Percentiles rank a stretch among this genome's conserved stretches.
Conservation (phyloP, 2,329 filamentous ascomycete species). For the Magnaporthales sp. region DNA sequence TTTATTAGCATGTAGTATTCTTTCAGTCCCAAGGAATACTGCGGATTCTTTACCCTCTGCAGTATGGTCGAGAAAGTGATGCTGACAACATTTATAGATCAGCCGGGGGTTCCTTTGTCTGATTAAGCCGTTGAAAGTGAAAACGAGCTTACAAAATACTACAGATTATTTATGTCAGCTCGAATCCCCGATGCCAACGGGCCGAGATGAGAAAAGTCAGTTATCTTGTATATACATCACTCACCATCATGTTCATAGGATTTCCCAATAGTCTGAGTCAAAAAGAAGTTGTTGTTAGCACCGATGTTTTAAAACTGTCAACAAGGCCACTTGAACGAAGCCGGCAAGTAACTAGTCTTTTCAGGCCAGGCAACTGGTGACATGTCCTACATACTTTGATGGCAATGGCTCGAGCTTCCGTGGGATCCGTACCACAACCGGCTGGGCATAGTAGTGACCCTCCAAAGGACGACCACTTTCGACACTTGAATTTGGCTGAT, state of each 20-base stretch:
- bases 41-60: conserved; percentile 31
- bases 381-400: conserved; percentile 19
- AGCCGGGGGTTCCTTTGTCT: background rate
- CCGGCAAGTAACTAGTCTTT: background rate
- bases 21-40: no score
- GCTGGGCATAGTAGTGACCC: conserved; percentile 58
- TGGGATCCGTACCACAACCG: conserved; percentile 52
- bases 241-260: conserved; percentile 66
- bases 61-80: conserved; percentile 70
- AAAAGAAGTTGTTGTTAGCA: background rate
- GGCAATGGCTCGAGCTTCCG: conserved; percentile 39
- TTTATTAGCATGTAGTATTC: background rate
- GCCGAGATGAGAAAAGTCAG: background rate
- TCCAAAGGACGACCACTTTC: conserved; percentile 30
- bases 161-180: background rate
- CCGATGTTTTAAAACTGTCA: no score
- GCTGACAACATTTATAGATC: conserved; percentile 13
- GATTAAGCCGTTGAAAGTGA: background rate
- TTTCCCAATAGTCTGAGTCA: conserved; percentile 47
- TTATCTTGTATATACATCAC: background rate
- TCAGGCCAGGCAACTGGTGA: background rate
- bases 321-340: no score
- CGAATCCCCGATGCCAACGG: background rate
- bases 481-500: background rate
- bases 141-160: conserved; percentile 31